Conservation (phyloP, 1,284 basidiomycete species). For the Polyporus tsugae region DNA sequence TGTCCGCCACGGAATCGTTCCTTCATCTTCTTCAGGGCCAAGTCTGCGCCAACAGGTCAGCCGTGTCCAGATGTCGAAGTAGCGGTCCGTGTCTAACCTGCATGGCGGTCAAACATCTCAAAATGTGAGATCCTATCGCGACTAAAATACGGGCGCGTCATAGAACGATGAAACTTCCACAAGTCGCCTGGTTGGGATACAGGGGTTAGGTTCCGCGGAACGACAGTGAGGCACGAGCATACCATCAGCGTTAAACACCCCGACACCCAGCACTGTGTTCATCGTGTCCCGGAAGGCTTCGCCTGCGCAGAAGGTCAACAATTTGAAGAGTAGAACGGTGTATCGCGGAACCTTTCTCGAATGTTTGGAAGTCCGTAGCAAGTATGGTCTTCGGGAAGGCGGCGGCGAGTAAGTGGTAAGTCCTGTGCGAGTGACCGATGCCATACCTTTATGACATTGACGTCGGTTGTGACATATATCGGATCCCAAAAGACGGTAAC, state of each 20-base stretch:
- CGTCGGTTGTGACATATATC: slow-evolving; percentile 21
- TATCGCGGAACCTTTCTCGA: slow-evolving; percentile 32
- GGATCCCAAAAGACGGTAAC: slow-evolving; percentile 16
- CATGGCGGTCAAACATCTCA: slow-evolving; percentile 30
- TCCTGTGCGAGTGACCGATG: neutral
- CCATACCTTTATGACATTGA: slow-evolving; percentile 22
- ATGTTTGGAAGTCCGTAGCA: slow-evolving; percentile 35
- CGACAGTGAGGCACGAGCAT: neutral
- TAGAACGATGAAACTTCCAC: slow-evolving; percentile 44
- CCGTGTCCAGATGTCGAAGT: neutral
- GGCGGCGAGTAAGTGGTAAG: neutral
- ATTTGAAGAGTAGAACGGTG: neutral
- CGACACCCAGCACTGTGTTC: slow-evolving; percentile 32
- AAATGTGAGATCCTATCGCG: slow-evolving; percentile 32
- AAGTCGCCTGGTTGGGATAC: slow-evolving; percentile 35
- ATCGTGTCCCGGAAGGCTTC: slow-evolving; percentile 25
- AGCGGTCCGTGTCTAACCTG: slow-evolving; percentile 8
- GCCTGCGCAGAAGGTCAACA: neutral
- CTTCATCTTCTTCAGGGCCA: slow-evolving; percentile 30
- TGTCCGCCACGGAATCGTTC: slow-evolving; percentile 29
- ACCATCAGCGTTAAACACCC: slow-evolving; percentile 36
- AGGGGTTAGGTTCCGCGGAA: neutral
- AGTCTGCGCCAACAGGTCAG: slow-evolving; percentile 10
- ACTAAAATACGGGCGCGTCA: slow-evolving; percentile 39
- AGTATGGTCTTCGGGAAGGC: slow-evolving; percentile 30